Evolutionary conservation across 257 asterid species (phyloP).

Genomic region (Nicotiana paniculata): DNA sequence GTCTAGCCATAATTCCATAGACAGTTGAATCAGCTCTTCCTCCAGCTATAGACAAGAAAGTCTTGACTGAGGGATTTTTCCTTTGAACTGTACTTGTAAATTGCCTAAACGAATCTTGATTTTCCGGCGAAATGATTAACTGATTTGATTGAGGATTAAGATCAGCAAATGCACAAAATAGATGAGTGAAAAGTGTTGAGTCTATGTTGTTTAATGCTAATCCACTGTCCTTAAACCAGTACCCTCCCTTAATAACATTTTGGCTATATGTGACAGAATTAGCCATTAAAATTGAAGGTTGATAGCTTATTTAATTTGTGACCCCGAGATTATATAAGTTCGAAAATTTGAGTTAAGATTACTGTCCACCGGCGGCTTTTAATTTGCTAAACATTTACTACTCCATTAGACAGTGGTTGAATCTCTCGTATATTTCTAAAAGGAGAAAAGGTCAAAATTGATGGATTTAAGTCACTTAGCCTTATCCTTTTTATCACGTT

Average conservation of each 20-base stretch:
- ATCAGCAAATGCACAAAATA: slow-evolving; percentile 48
- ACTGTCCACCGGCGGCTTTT: background rate
- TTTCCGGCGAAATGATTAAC: slow-evolving; percentile 27
- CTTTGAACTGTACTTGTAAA: slow-evolving; percentile 33
- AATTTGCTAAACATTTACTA: background rate
- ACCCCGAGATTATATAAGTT: background rate
- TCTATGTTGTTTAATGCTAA: slow-evolving; percentile 23
- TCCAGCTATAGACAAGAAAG: slow-evolving; percentile 45
- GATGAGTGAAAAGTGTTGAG: slow-evolving; percentile 43
- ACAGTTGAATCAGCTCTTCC: slow-evolving; percentile 13
- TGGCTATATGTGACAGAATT: slow-evolving; percentile 19
- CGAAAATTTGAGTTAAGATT: background rate
- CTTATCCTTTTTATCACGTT: background rate
- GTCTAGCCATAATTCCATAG: slow-evolving; percentile 36
- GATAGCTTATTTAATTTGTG: background rate
- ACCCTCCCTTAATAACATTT: slow-evolving; percentile 32
- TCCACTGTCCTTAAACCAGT: slow-evolving; percentile 45
- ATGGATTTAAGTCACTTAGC: background rate
- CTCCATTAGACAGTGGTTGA: background rate
- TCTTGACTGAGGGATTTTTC: slow-evolving; percentile 33
- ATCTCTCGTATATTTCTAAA: background rate
- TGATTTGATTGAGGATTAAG: slow-evolving; percentile 30
- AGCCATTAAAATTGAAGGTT: slow-evolving; percentile 25
- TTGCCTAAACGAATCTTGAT: slow-evolving; percentile 24
- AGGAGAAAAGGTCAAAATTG: background rate